Percentiles rank a stretch among this genome's conserved stretches.
These are phyloP conservation scores for Beauveria varroae DNA, from an alignment of 2,329 filamentous ascomycete species.

Conservation along the genomic window DNA sequence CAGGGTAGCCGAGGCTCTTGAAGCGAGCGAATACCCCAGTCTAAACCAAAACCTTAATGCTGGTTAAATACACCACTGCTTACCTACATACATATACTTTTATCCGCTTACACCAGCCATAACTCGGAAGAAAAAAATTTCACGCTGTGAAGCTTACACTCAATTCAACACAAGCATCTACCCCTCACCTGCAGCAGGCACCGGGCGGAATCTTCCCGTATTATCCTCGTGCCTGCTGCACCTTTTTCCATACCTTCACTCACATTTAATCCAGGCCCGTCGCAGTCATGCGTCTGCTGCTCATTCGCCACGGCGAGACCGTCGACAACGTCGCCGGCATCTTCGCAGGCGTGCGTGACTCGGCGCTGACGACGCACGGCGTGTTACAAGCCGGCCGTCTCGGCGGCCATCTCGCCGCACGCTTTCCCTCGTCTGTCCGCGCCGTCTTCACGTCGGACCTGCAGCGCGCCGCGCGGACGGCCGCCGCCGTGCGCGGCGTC, in stretches of 20 bases:
- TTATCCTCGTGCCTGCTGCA: not conserved
- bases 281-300: slow-evolving; percentile 44
- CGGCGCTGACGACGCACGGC: slow-evolving; percentile 73
- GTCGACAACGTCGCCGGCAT: slow-evolving; percentile 78
- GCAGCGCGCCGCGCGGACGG: slow-evolving; percentile 65
- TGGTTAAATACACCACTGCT: slow-evolving; percentile 2
- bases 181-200: slow-evolving; percentile 3
- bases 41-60: not conserved
- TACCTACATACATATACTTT: not conserved
- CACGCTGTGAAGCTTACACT: not conserved
- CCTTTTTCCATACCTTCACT: not conserved
- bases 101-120: not conserved
- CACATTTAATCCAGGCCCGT: not conserved
- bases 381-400: slow-evolving; percentile 69
- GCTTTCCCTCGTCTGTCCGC: slow-evolving; percentile 18
- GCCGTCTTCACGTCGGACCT: slow-evolving; percentile 68
- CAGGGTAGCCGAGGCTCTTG: not conserved
- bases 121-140: not conserved
- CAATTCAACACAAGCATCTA: too few relatives aligned
- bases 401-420: slow-evolving; percentile 49
- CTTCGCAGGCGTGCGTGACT: slow-evolving; percentile 76
- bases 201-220: not conserved
- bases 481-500: slow-evolving; percentile 57
- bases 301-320: slow-evolving; percentile 84
- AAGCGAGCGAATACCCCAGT: not conserved